Percentiles rank a stretch among this genome's conserved stretches.
Evolutionary conservation across 1,284 basidiomycete genomes (phyloP).

Genomic region (Ustilago sp.): DNA sequence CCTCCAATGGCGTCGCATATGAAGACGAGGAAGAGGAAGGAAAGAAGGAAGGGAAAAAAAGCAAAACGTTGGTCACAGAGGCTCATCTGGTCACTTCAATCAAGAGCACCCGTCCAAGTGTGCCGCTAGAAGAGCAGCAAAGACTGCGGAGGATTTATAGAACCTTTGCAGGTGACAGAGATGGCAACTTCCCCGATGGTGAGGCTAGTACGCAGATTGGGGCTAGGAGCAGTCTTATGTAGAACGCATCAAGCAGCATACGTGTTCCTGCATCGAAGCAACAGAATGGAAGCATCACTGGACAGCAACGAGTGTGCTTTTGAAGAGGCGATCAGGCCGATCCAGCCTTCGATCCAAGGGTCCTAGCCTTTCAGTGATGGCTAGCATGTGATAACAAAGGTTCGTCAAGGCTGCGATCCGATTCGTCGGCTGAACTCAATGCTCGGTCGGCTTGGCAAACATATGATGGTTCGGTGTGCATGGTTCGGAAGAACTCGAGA

Average conservation of each 20-base stretch:
- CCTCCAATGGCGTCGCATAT: constrained; percentile 1
- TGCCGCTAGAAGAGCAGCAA: constrained; percentile 59
- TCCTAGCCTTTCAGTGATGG: background rate
- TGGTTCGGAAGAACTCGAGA: background rate
- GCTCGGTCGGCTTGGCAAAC: too few species aligned
- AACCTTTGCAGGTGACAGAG: constrained; percentile 64
- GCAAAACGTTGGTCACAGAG: constrained; percentile 51
- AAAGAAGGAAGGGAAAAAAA: constrained; percentile 12
- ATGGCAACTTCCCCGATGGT: constrained; percentile 63
- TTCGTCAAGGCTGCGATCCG: background rate
- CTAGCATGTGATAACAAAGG: constrained; percentile 1
- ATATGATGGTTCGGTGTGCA: background rate
- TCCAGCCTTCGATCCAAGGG: background rate
- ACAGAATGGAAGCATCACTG: background rate
- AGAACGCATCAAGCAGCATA: constrained; percentile 2
- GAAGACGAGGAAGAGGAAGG: background rate
- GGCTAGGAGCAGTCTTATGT: constrained; percentile 65
- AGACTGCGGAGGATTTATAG: constrained; percentile 60
- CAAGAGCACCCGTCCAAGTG: constrained; percentile 62
- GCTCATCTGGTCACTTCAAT: constrained; percentile 59
- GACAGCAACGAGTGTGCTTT: background rate
- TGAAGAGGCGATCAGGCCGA: background rate
- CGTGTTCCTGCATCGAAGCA: background rate
- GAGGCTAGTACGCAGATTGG: constrained; percentile 61
- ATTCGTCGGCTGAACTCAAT: background rate